Evolutionary conservation across 495 filamentous ascomycete species (phyloP), one percentile per base, ranked within the genome.

Genomic region (Talaromyces stipitatus): DNA sequence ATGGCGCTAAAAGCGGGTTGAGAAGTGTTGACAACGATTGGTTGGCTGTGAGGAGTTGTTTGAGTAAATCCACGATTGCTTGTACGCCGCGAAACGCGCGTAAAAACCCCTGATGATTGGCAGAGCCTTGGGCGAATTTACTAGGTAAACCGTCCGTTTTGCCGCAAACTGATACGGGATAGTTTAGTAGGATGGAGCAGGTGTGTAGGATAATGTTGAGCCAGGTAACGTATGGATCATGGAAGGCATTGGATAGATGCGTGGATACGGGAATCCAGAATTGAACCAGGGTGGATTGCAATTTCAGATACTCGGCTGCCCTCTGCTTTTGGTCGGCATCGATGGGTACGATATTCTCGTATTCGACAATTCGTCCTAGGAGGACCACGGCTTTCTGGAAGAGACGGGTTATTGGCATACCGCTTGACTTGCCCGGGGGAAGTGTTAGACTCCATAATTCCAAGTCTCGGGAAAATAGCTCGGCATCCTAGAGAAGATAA

Each of bases 291-390:
- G 47, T 26, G 22, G 47, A 50, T 26, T 50, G 47, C 12, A 50
- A 29, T 29, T 50, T 29, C 3, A 24, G 47, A 29, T 26, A 50
- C 5, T 50, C 47, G 27, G 22, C 47, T 4, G 47, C 47, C 22
- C 47, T 24, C 27, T 50, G 47, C 27, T 50, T 50, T 50, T 50
- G 47, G 18, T 50, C 27, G 22, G 47, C 22, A 50, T 50, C 47
- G 10, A 50, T 26, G 3, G 47, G 47, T 14, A 50, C 47, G 3
- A 50, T 26, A 29, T 50, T 50, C 14, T 29, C 47, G 18, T 50
- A 50, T 29, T 50, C 47, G 47, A 29, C 27, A 18, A 50, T 50
- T 29, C 47, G 47, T 50, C 47, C 47, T 12, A 50, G 47, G 9
- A 50, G 47, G 18, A 50, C 47, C 3, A 50, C 27, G 22, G 47